Evolutionary conservation across 2,329 filamentous ascomycete species (phyloP).

Genomic region (Fusarium lateritium): DNA sequence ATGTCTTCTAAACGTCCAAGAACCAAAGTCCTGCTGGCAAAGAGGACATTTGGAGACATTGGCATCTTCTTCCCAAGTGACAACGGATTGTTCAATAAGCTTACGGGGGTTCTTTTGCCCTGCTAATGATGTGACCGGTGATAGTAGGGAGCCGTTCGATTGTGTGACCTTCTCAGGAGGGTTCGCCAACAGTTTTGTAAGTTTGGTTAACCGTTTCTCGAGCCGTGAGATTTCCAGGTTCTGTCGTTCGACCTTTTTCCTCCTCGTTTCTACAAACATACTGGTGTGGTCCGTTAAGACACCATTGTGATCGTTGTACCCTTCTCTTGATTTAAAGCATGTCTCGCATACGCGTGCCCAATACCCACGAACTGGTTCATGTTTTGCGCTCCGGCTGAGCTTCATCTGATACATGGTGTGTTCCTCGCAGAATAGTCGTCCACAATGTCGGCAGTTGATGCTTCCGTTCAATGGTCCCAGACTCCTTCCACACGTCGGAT

Average conservation of each 20-base stretch:
- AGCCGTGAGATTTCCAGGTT: constrained; percentile 90
- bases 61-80: constrained; percentile 94
- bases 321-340: constrained; percentile 97
- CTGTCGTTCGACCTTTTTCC: constrained; percentile 85
- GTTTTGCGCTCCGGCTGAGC: constrained; percentile 87
- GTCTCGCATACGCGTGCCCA: constrained; percentile 99
- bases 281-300: constrained; percentile 78
- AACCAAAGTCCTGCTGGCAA: constrained; percentile 95
- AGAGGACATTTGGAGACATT: constrained; percentile 88
- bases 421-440: constrained; percentile 93
- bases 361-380: constrained; percentile 89
- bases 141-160: constrained; percentile 68
- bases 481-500: constrained; percentile 86
- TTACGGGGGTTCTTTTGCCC: constrained; percentile 84
- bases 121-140: constrained; percentile 72
- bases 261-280: constrained; percentile 79
- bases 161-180: constrained; percentile 75
- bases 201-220: constrained; percentile 91
- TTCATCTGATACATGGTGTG: constrained; percentile 99
- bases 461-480: constrained; percentile 85
- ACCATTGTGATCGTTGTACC: constrained; percentile 92
- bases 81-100: constrained; percentile 88
- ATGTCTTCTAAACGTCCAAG: constrained; percentile 92
- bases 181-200: constrained; percentile 86
- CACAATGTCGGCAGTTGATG: constrained; percentile 95